These are phyloP conservation scores for Aegle marmelos DNA, from an alignment of 345 rosid species.

Conservation along the genomic window DNA sequence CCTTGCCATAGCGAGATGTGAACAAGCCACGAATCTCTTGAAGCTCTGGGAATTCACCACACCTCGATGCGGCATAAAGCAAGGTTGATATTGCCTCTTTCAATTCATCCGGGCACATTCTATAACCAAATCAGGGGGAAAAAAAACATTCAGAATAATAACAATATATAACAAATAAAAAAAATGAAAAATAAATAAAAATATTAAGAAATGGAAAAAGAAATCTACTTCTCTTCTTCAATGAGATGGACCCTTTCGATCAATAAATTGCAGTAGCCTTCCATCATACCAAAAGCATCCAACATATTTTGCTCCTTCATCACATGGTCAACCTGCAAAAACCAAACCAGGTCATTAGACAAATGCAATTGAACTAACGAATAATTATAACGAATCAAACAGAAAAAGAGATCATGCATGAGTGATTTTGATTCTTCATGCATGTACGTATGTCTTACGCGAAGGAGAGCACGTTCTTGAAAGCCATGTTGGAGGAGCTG, in stretches of 20 bases:
- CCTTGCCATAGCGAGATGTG: constrained; percentile 71
- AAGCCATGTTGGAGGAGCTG: constrained; percentile 72
- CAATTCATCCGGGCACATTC: constrained; percentile 80
- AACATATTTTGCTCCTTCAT: constrained; percentile 67
- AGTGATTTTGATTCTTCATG: too few species aligned
- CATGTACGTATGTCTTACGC: constrained; percentile 28
- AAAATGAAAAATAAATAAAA: background rate
- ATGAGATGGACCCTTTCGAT: constrained; percentile 61
- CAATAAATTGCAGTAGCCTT: constrained; percentile 61
- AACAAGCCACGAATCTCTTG: constrained; percentile 66
- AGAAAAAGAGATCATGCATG: too few species aligned
- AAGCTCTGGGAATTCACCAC: constrained; percentile 94
- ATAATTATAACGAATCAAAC: too few species aligned
- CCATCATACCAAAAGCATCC: constrained; percentile 61
- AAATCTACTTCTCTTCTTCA: constrained; percentile 44
- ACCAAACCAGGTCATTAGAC: background rate
- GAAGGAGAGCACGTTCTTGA: constrained; percentile 72
- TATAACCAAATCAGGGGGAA: constrained; percentile 8
- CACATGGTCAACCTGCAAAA: constrained; percentile 57
- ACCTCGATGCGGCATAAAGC: constrained; percentile 71
- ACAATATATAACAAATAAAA: background rate
- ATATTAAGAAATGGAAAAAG: background rate
- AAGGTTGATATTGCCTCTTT: constrained; percentile 69
- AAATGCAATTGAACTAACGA: background rate
- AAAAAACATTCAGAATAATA: background rate